phyloP scores from a whole-genome alignment of 179 eudicot genomes.

The Silene coronaria region DNA sequence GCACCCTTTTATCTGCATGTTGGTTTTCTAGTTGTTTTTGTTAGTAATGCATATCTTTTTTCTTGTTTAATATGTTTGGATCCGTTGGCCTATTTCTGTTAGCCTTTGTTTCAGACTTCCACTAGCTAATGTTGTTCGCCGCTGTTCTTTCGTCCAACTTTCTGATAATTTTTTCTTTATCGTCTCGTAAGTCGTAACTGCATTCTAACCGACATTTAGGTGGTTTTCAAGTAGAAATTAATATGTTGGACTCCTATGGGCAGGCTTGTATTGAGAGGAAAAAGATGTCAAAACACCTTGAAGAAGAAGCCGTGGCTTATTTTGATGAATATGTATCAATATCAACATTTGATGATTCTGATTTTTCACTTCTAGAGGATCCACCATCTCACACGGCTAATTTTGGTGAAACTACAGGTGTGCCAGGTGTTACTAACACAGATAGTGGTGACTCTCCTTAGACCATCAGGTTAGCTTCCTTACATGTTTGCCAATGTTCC shows the following conservation, averaged over 20 bases:
- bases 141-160: not conserved
- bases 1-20: too few relatives aligned
- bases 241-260: conserved; percentile 1
- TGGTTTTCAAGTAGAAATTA: not conserved
- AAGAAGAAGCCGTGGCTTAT: conserved; percentile 88
- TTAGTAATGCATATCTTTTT: too few relatives aligned
- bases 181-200: too few relatives aligned
- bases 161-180: too few relatives aligned
- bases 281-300: conserved; percentile 64
- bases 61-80: too few relatives aligned
- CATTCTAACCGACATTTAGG: not conserved
- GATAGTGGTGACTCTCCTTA: conserved; percentile 20
- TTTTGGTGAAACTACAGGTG: conserved; percentile 19
- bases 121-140: too few relatives aligned
- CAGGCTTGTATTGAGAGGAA: conserved; percentile 84
- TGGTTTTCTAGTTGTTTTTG: too few relatives aligned
- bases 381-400: conserved; percentile 38
- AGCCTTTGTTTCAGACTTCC: too few relatives aligned
- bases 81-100: too few relatives aligned
- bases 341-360: conserved; percentile 94
- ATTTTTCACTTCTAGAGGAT: conserved; percentile 89
- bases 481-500: not conserved
- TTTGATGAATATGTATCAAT: conserved; percentile 97
- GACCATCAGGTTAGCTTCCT: conserved; percentile 43
- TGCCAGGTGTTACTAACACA: conserved; percentile 28